Percentiles rank a stretch among this genome's conserved stretches.
These are phyloP conservation scores for Cunninghamia lanceolata DNA, from an alignment of 75 land plant genomes.

Conservation along the genomic window DNA sequence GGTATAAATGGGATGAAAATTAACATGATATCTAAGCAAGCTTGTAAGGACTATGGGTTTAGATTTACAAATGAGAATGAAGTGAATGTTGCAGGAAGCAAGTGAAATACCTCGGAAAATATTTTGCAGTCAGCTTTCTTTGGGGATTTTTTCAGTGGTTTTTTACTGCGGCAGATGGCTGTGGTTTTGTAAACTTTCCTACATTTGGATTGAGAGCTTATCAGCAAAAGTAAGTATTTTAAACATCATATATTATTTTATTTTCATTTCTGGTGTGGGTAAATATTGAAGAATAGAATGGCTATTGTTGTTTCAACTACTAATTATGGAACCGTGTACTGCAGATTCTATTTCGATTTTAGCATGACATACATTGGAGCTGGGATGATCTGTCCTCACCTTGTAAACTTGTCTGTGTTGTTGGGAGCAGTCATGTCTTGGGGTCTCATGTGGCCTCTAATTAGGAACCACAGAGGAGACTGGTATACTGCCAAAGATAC, in stretches of 20 bases:
- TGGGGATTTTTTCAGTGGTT: constrained; percentile 91
- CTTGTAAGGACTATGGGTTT: not conserved
- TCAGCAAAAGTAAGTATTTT: constrained; percentile 18
- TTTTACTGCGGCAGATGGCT: constrained; percentile 50
- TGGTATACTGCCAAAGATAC: constrained; percentile 42
- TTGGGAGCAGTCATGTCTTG: constrained; percentile 61
- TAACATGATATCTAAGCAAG: not conserved
- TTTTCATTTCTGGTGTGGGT: not conserved
- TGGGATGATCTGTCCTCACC: constrained; percentile 70
- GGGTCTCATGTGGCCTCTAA: constrained; percentile 79
- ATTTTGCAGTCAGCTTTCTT: constrained; percentile 58
- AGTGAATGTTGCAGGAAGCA: constrained; percentile 53
- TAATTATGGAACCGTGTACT: not conserved
- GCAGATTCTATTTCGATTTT: constrained; percentile 71
- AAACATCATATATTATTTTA: not conserved
- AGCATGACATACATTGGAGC: constrained; percentile 65
- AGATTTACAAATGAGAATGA: not conserved
- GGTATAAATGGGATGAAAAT: not conserved
- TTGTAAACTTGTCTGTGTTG: constrained; percentile 54
- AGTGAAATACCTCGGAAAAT: constrained; percentile 50
- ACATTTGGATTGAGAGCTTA: constrained; percentile 78
- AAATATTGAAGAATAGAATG: not conserved
- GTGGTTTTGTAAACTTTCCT: constrained; percentile 74
- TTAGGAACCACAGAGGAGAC: constrained; percentile 33
- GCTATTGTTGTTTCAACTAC: not conserved